Percentiles rank a stretch among this genome's conserved stretches.
These are phyloP conservation scores for Rhodotorula diobovata DNA, from an alignment of 768 basidiomycete species.

Conservation along the genomic window DNA sequence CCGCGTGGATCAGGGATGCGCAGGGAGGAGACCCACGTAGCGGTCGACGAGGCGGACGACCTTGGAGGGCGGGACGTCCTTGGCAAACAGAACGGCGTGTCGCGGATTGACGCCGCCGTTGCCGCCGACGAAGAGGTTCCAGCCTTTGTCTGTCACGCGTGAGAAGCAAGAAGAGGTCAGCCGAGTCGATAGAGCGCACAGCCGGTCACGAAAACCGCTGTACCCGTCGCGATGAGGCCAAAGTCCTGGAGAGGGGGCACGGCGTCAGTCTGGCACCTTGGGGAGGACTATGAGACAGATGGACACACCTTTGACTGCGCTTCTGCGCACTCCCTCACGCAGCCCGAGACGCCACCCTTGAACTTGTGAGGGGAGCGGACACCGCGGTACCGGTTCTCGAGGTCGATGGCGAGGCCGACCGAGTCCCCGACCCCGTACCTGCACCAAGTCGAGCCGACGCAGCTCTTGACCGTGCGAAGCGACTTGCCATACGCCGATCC, in stretches of 20 bases:
- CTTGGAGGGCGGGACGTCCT: slow-evolving; percentile 63
- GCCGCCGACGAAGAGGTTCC: slow-evolving; percentile 67
- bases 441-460: slow-evolving; percentile 64
- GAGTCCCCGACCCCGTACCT: slow-evolving; percentile 66
- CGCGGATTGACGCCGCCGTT: slow-evolving; percentile 60
- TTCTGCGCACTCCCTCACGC: slow-evolving; percentile 71
- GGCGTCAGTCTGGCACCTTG: slow-evolving; percentile 69
- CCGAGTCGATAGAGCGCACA: too few species aligned
- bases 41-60: slow-evolving; percentile 63
- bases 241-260: slow-evolving; percentile 52
- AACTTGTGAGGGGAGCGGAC: slow-evolving; percentile 62
- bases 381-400: slow-evolving; percentile 69
- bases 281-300: not conserved
- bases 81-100: slow-evolving; percentile 64
- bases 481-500: slow-evolving; percentile 70
- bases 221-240: slow-evolving; percentile 62
- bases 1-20: slow-evolving; percentile 49
- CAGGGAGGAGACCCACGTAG: slow-evolving; percentile 47
- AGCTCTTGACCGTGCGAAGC: slow-evolving; percentile 69
- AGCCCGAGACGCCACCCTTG: slow-evolving; percentile 71
- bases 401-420: slow-evolving; percentile 65
- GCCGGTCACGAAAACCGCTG: not conserved
- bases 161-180: too few species aligned
- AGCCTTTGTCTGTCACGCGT: slow-evolving; percentile 59
- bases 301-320: slow-evolving; percentile 53